Evolutionary conservation across 768 basidiomycete species (phyloP).

Genomic region (Ephemerocybe angulata): DNA sequence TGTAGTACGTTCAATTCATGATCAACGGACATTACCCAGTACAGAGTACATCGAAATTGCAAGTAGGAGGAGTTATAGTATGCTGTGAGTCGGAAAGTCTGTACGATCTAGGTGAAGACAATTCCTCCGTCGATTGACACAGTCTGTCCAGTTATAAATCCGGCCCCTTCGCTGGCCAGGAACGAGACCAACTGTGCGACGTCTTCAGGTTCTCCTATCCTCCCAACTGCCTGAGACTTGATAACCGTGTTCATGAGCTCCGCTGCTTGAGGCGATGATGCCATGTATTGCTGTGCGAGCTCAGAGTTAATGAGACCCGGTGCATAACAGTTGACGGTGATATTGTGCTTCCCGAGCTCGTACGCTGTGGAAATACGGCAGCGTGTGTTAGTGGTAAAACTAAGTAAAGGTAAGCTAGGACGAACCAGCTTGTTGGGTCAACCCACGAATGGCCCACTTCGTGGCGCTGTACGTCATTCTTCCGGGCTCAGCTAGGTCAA

Average conservation of each 20-base stretch:
- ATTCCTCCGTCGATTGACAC: slow-evolving; percentile 2
- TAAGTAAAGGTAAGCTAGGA: neutral
- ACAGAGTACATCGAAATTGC: too few species aligned
- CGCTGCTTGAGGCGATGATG: neutral
- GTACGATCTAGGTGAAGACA: slow-evolving; percentile 1
- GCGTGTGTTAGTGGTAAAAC: neutral
- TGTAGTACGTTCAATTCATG: too few species aligned
- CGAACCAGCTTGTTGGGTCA: slow-evolving; percentile 37
- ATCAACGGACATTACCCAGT: too few species aligned
- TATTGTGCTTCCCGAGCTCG: slow-evolving; percentile 19
- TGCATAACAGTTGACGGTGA: slow-evolving; percentile 25
- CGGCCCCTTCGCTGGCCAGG: slow-evolving; percentile 31
- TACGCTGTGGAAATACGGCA: slow-evolving; percentile 11
- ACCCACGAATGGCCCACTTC: slow-evolving; percentile 41
- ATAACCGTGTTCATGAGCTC: slow-evolving; percentile 3
- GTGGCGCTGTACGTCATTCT: slow-evolving; percentile 28
- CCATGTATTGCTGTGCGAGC: slow-evolving; percentile 1
- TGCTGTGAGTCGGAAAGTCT: too few species aligned
- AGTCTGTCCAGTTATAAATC: slow-evolving; percentile 29
- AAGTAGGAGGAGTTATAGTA: too few species aligned
- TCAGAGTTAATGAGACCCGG: slow-evolving; percentile 11
- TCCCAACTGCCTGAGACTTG: slow-evolving; percentile 8
- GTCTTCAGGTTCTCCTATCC: slow-evolving; percentile 26
- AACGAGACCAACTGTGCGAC: slow-evolving; percentile 36
- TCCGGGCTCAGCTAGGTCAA: neutral